phyloP scores from a whole-genome alignment of 495 filamentous ascomycete genomes.

The Sphaerosporella brunnea region DNA sequence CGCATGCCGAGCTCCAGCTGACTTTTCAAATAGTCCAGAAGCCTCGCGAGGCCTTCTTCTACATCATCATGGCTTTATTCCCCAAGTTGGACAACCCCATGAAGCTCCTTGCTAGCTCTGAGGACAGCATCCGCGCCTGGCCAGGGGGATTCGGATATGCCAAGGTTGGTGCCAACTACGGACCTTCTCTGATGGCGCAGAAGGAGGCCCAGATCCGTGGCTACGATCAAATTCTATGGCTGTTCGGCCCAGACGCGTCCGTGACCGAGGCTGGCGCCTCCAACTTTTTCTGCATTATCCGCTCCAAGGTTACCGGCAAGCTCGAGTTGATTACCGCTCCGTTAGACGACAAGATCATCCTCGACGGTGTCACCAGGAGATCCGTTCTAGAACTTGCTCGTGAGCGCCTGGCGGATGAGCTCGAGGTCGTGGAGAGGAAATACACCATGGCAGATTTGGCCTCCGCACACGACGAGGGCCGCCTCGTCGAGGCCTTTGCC shows the following conservation, averaged over 20 bases:
- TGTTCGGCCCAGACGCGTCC: conserved; percentile 53
- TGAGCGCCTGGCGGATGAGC: conserved; percentile 39
- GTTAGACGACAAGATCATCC: conserved; percentile 60
- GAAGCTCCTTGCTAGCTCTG: conserved; percentile 56
- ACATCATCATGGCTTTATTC: conserved; percentile 61
- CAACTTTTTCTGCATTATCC: conserved; percentile 83
- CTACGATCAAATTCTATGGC: conserved; percentile 82
- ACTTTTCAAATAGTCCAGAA: conserved; percentile 56
- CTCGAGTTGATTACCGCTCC: conserved; percentile 67
- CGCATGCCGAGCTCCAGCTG: too few relatives aligned
- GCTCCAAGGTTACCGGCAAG: conserved; percentile 42
- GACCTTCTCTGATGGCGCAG: conserved; percentile 59
- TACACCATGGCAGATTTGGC: conserved; percentile 67
- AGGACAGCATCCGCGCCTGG: conserved; percentile 75
- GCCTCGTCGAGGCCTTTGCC: conserved; percentile 69
- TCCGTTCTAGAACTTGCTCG: conserved; percentile 58
- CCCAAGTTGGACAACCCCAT: conserved; percentile 42
- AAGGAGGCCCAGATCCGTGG: conserved; percentile 50
- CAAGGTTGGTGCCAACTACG: conserved; percentile 87
- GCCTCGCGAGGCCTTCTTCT: conserved; percentile 68
- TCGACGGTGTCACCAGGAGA: conserved; percentile 66
- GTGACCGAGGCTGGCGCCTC: conserved; percentile 84
- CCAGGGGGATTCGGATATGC: conserved; percentile 80
- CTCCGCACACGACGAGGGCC: conserved; percentile 52
- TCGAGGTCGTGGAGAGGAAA: conserved; percentile 60